Evolutionary conservation across 2,329 filamentous ascomycete species (phyloP).

Genomic region (Sodiomyces alkalinus): DNA sequence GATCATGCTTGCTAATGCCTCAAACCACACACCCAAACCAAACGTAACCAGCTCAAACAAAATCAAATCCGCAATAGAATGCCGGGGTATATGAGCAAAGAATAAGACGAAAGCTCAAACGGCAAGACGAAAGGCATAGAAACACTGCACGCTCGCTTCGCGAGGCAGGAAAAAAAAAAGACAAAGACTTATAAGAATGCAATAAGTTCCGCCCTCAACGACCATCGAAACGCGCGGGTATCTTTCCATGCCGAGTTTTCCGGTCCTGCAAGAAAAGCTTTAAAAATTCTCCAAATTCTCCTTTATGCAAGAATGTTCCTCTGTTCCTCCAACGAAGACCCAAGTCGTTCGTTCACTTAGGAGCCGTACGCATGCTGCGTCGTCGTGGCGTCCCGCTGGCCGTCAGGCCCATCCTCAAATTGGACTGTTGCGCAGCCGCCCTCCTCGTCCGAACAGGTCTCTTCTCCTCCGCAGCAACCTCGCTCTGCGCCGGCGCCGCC

Average conservation of each 20-base stretch:
- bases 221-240: too few species aligned
- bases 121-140: too few species aligned
- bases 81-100: too few species aligned
- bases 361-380: background rate
- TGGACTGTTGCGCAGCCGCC: slow-evolving; percentile 1
- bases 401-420: slow-evolving; percentile 1
- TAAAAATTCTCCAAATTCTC: background rate
- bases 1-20: too few species aligned
- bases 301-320: background rate
- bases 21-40: too few species aligned
- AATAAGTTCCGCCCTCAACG: too few species aligned
- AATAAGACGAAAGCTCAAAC: too few species aligned
- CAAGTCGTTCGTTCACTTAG: background rate
- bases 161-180: too few species aligned
- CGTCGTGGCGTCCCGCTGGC: slow-evolving; percentile 1
- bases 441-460: slow-evolving; percentile 1
- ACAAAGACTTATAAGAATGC: too few species aligned
- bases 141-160: too few species aligned
- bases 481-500: background rate
- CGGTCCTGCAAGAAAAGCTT: background rate
- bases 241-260: background rate
- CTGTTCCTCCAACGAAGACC: background rate
- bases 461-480: background rate
- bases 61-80: too few species aligned
- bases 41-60: too few species aligned